Conservation (phyloP, 83 land plant species). For the Thuja plicata region DNA sequence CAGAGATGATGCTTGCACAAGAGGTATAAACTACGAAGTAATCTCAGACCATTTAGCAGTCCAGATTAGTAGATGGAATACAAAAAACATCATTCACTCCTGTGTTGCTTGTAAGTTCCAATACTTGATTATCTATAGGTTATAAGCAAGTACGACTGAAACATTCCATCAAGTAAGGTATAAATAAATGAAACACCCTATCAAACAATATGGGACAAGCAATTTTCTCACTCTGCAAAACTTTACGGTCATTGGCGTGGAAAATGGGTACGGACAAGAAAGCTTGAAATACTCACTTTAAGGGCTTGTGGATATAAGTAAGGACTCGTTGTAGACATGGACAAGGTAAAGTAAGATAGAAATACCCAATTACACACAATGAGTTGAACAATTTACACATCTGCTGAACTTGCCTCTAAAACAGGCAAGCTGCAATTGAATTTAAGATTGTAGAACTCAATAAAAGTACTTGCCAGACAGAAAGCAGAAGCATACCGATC, state of each 20-base stretch:
- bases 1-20: not conserved
- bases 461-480: not conserved
- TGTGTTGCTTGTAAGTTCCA: not conserved
- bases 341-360: not conserved
- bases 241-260: not conserved
- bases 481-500: constrained; percentile 56
- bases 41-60: not conserved
- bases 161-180: not conserved
- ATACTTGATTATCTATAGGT: not conserved
- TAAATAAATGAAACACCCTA: not conserved
- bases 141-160: too few species aligned
- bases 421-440: not conserved
- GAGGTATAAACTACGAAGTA: not conserved
- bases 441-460: not conserved
- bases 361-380: not conserved
- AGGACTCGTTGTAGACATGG: not conserved
- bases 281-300: not conserved
- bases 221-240: not conserved
- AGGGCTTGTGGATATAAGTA: not conserved
- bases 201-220: not conserved
- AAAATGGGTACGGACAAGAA: not conserved
- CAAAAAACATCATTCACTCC: not conserved
- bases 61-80: not conserved
- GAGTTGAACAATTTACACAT: too few species aligned
- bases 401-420: not conserved